Evolutionary conservation across 495 filamentous ascomycete genomes (phyloP), one percentile per base, ranked within the genome.

Genomic region (Penicillium salamii): DNA sequence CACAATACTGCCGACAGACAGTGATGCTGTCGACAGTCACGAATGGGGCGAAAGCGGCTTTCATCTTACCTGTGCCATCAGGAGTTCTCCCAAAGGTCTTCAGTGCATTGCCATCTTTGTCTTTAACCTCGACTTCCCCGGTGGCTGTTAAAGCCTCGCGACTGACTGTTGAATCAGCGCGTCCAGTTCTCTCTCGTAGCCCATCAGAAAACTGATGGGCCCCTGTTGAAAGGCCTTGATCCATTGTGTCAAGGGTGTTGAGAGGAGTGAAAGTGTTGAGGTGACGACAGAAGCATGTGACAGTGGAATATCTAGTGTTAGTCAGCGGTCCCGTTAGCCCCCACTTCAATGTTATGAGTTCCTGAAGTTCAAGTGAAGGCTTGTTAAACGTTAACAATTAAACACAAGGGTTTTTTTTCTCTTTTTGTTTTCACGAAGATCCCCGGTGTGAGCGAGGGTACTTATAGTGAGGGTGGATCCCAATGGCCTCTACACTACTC

Each of bases 1-100:
- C 23, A 8, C 23, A 8, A 26, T 26, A 3, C 23, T 8, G 8
- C 23, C 23, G 23, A 26, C n/a, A n/a, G n/a, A n/a, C n/a, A n/a
- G 23, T 26, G 23, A 26, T 26, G 23, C 23, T 26, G n/a, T n/a
- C n/a, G n/a, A n/a, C n/a, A n/a, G n/a, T n/a, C n/a, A n/a, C n/a
- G n/a, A n/a, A n/a, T n/a, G n/a, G n/a, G n/a, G n/a, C n/a, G n/a
- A n/a, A n/a, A n/a, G n/a, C n/a, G n/a, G n/a, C 29, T 32, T 32
- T 32, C 4, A 3, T 70, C 88, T 65, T 80, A 96, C 92, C 81
- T 61, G 76, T 90, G 62, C 93, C 93, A 76, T 88, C 88, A 23
- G 88, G 90, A 8, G 93, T 98, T 58, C 90, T 84, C 14, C 93
- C 93, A 79, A 87, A 96, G 3, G 91, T 95, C 73, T 86, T 89